Conservation (phyloP, 257 asterid genomes). For the Verbena officinalis region DNA sequence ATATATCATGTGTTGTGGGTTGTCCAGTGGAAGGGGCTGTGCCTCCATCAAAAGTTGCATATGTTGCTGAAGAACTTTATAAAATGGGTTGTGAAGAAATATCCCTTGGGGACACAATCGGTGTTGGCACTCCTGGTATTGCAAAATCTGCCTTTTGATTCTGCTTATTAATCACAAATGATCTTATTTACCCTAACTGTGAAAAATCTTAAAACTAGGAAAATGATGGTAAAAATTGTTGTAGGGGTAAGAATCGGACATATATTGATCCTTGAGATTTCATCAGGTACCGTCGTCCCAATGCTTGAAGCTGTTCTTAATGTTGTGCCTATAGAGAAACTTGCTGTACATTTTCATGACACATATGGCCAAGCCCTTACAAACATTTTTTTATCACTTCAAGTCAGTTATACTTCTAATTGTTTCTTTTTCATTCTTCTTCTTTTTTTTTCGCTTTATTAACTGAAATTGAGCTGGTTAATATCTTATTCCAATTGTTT, state of each 20-base stretch:
- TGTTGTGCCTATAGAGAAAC: constrained; percentile 82
- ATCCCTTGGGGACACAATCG: constrained; percentile 95
- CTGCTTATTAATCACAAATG: not conserved
- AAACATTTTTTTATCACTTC: constrained; percentile 84
- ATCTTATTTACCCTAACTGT: not conserved
- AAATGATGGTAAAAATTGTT: not conserved
- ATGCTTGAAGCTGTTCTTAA: constrained; percentile 89
- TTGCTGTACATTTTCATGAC: constrained; percentile 97
- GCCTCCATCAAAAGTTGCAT: constrained; percentile 77
- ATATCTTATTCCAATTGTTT: constrained; percentile 4
- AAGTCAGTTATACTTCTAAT: constrained; percentile 40
- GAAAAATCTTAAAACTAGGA: not conserved
- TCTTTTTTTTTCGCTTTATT: not conserved
- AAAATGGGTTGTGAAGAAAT: constrained; percentile 92
- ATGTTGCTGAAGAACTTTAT: constrained; percentile 80
- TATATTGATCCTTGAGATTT: constrained; percentile 15
- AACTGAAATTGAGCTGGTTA: not conserved
- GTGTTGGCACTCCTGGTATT: constrained; percentile 98
- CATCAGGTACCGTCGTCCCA: constrained; percentile 76
- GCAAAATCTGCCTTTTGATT: constrained; percentile 21
- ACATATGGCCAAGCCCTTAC: constrained; percentile 98
- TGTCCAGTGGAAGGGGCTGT: constrained; percentile 96
- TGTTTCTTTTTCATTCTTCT: not conserved
- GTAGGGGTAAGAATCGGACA: not conserved
- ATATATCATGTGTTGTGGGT: constrained; percentile 92